phyloP scores from a whole-genome alignment of 2,329 filamentous ascomycete genomes.

The Fusarium xylarioides region DNA sequence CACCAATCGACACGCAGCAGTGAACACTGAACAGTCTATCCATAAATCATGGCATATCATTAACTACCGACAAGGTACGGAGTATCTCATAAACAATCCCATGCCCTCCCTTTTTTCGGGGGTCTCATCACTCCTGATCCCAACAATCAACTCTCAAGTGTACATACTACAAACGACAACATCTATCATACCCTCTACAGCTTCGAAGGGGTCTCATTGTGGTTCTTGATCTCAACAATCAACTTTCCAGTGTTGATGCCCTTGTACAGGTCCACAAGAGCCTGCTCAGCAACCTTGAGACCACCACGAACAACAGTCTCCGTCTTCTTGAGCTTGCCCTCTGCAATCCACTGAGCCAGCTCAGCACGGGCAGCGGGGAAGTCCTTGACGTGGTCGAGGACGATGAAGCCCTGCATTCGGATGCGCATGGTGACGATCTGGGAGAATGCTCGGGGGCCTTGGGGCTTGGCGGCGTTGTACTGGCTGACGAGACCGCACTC shows the following conservation, averaged over 20 bases:
- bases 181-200: slow-evolving; percentile 21
- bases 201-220: slow-evolving; percentile 44
- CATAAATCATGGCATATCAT: slow-evolving; percentile 26
- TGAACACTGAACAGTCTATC: neutral
- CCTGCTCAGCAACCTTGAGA: slow-evolving; percentile 69
- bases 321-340: slow-evolving; percentile 77
- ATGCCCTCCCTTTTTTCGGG: slow-evolving; percentile 37
- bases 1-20: neutral
- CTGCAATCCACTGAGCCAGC: slow-evolving; percentile 72
- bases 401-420: slow-evolving; percentile 76
- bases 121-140: slow-evolving; percentile 44
- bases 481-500: slow-evolving; percentile 77
- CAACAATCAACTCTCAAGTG: slow-evolving; percentile 64
- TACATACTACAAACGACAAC: slow-evolving; percentile 63
- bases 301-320: slow-evolving; percentile 78
- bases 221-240: slow-evolving; percentile 45
- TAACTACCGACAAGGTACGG: slow-evolving; percentile 21
- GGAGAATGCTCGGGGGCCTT: slow-evolving; percentile 65
- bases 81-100: slow-evolving; percentile 13
- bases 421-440: slow-evolving; percentile 66
- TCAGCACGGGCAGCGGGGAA: slow-evolving; percentile 68
- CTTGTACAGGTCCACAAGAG: slow-evolving; percentile 71
- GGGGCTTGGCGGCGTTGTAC: slow-evolving; percentile 68
- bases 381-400: slow-evolving; percentile 72
- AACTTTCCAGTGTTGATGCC: slow-evolving; percentile 76